These are phyloP conservation scores for Solanum pennellii DNA, from an alignment of 257 asterid species.

Conservation along the genomic window DNA sequence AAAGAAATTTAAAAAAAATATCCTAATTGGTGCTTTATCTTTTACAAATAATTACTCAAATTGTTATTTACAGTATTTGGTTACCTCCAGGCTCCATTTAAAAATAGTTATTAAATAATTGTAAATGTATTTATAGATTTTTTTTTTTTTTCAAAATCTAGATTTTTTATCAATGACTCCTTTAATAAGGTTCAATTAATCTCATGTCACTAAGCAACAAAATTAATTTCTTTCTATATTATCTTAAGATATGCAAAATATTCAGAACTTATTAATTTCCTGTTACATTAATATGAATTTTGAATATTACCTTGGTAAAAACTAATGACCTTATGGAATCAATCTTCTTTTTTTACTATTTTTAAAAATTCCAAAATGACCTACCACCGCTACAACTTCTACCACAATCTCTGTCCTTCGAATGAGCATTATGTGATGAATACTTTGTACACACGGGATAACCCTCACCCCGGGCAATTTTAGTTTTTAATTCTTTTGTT, in stretches of 20 bases:
- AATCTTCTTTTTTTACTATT: background rate
- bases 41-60: background rate
- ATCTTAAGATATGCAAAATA: background rate
- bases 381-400: rapidly evolving
- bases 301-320: background rate
- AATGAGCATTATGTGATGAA: no score
- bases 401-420: rapidly evolving
- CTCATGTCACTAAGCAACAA: background rate
- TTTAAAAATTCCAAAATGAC: background rate
- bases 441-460: no score
- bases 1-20: no score
- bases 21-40: background rate
- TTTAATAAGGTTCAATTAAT: background rate
- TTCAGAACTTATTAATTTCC: background rate
- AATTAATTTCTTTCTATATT: background rate
- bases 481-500: background rate
- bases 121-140: background rate
- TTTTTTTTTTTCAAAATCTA: background rate
- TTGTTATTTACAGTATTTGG: background rate
- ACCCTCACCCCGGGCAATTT: background rate
- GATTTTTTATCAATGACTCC: rapidly evolving
- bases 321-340: background rate
- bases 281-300: background rate
- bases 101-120: background rate
- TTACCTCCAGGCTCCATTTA: background rate